phyloP scores from a whole-genome alignment of 805 yeast species.

The Groenewaldozyma salmanticensis region DNA sequence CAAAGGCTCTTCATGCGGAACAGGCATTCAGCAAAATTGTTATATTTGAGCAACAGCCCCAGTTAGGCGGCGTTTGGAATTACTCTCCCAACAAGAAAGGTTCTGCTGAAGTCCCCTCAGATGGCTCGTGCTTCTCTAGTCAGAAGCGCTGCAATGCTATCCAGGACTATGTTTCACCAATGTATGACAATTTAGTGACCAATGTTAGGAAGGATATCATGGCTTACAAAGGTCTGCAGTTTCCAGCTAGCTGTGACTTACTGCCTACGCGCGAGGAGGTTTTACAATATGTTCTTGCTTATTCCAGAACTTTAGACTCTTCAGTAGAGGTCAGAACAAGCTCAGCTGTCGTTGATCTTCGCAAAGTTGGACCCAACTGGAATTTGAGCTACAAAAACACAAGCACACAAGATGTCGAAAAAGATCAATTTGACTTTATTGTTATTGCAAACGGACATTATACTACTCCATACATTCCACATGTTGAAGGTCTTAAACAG shows the following conservation, averaged over 20 bases:
- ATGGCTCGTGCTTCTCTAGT: not conserved
- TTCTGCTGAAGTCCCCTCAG: constrained; percentile 3
- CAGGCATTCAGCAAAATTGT: not conserved
- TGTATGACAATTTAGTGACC: constrained; percentile 5
- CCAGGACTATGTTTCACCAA: not conserved
- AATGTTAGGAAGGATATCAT: constrained; percentile 4
- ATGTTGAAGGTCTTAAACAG: constrained; percentile 2
- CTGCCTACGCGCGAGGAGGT: constrained; percentile 2
- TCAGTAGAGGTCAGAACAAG: constrained; percentile 1
- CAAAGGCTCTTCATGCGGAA: constrained; percentile 1
- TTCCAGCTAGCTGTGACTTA: not conserved
- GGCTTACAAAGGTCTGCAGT: constrained; percentile 5
- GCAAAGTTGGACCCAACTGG: constrained; percentile 1
- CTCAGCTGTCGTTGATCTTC: constrained; percentile 2
- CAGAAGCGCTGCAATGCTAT: not conserved
- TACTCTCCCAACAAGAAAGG: constrained; percentile 1
- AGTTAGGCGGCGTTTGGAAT: constrained; percentile 10
- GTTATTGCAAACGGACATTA: constrained; percentile 7
- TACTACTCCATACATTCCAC: constrained; percentile 5
- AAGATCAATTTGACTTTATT: constrained; percentile 3
- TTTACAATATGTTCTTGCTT: constrained; percentile 2
- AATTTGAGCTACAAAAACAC: constrained; percentile 1
- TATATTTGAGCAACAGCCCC: constrained; percentile 4
- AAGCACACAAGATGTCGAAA: not conserved
- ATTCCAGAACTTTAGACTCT: not conserved